Evolutionary conservation across 1,284 basidiomycete species (phyloP).

Genomic region (Cryptococcus sp.): DNA sequence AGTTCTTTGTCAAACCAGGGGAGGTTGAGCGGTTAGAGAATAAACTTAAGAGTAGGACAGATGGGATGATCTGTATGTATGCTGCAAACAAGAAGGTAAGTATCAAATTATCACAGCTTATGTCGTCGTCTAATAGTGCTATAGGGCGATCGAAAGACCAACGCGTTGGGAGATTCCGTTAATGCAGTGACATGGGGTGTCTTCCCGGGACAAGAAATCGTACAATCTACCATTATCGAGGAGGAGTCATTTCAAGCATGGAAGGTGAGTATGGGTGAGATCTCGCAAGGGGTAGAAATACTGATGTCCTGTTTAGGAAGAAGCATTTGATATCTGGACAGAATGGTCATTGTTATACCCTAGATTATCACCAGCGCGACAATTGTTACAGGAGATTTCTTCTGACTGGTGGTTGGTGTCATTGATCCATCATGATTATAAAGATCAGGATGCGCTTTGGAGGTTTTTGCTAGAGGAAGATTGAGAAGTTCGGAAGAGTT

Average conservation of each 20-base stretch:
- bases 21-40: conserved; percentile 56
- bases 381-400: conserved; percentile 65
- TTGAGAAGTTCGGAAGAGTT: neutral
- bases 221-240: conserved; percentile 98
- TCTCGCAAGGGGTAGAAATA: neutral
- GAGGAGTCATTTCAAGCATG: conserved; percentile 94
- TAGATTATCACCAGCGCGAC: conserved; percentile 66
- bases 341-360: conserved; percentile 90
- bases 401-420: conserved; percentile 84
- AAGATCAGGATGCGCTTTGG: conserved; percentile 77
- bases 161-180: conserved; percentile 84
- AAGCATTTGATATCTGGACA: conserved; percentile 93
- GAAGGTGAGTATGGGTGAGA: conserved; percentile 60
- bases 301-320: conserved; percentile 60
- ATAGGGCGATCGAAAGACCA: conserved; percentile 85
- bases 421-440: conserved; percentile 92
- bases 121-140: neutral
- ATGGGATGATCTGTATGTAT: conserved; percentile 73
- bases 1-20: conserved; percentile 74
- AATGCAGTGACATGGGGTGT: conserved; percentile 99
- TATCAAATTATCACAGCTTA: neutral
- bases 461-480: conserved; percentile 59
- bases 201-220: conserved; percentile 95
- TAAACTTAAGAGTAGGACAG: conserved; percentile 44
- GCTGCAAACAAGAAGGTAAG: conserved; percentile 73